phyloP scores from a whole-genome alignment of 331 rosid genomes.

The Acacia pycnantha region DNA sequence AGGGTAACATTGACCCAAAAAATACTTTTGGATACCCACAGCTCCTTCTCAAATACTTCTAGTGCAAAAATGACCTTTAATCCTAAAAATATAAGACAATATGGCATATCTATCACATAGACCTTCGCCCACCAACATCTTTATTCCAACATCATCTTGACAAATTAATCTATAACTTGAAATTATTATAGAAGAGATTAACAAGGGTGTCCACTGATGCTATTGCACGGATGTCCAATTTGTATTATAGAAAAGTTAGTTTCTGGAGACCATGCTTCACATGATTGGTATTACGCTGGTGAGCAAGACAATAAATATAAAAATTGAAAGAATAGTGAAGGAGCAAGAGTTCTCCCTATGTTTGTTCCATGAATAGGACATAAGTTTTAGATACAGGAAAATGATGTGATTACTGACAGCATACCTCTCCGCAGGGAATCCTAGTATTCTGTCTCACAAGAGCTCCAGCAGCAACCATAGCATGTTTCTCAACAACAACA shows the following conservation, averaged over 20 bases:
- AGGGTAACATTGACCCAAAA: too few species aligned
- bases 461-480: conserved; percentile 91
- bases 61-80: too few species aligned
- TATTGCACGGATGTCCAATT: neutral
- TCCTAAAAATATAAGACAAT: neutral
- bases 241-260: neutral
- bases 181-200: neutral
- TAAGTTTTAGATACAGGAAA: neutral
- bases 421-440: conserved; percentile 85
- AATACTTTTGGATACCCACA: too few species aligned
- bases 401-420: neutral
- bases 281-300: neutral
- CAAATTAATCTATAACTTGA: neutral
- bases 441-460: conserved; percentile 89
- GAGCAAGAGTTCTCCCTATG: neutral
- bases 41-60: too few species aligned
- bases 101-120: neutral
- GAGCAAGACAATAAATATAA: neutral
- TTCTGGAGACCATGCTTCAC: neutral
- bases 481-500: conserved; percentile 78
- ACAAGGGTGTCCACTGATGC: neutral
- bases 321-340: neutral
- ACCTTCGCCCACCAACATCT: neutral
- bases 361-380: neutral
- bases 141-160: neutral